Evolutionary conservation across 805 yeast genomes (phyloP).

Genomic region (Candida schatavii): DNA sequence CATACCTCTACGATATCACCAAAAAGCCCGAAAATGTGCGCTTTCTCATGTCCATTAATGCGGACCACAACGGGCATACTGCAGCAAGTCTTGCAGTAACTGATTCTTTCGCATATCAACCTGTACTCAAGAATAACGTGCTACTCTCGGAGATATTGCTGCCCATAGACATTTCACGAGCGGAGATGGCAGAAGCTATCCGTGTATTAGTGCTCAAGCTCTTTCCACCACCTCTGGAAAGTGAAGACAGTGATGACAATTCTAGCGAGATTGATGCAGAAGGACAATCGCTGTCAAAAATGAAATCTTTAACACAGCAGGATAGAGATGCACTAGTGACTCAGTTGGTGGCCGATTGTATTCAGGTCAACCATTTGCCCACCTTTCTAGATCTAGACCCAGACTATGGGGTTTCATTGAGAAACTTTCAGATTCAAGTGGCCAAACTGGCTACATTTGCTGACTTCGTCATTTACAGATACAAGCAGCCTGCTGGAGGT

Average conservation of each 20-base stretch:
- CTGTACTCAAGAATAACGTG: conserved; percentile 51
- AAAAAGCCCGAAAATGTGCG: conserved; percentile 28
- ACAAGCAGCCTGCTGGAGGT: conserved; percentile 26
- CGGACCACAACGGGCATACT: conserved; percentile 8
- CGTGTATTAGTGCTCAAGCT: conserved; percentile 2
- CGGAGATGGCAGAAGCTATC: conserved; percentile 24
- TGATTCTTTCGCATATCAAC: not conserved
- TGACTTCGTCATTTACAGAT: conserved; percentile 75
- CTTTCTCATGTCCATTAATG: conserved; percentile 37
- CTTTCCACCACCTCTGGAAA: conserved; percentile 8
- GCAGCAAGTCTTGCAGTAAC: not conserved
- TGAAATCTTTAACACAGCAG: conserved; percentile 10
- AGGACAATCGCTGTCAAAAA: not conserved
- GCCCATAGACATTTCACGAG: conserved; percentile 42
- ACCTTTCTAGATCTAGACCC: conserved; percentile 63
- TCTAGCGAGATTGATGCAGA: not conserved
- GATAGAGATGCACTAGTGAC: conserved; percentile 15
- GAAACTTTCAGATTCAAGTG: conserved; percentile 85
- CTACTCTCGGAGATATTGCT: conserved; percentile 52
- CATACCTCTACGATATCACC: not conserved
- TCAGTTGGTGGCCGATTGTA: conserved; percentile 41
- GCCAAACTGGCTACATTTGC: conserved; percentile 74
- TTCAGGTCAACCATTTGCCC: conserved; percentile 45
- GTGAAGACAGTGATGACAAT: not conserved
- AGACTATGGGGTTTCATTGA: conserved; percentile 65